Base-by-base conservation (phyloP, 768 basidiomycete genomes). In the Psilocybe azurescens region DNA sequence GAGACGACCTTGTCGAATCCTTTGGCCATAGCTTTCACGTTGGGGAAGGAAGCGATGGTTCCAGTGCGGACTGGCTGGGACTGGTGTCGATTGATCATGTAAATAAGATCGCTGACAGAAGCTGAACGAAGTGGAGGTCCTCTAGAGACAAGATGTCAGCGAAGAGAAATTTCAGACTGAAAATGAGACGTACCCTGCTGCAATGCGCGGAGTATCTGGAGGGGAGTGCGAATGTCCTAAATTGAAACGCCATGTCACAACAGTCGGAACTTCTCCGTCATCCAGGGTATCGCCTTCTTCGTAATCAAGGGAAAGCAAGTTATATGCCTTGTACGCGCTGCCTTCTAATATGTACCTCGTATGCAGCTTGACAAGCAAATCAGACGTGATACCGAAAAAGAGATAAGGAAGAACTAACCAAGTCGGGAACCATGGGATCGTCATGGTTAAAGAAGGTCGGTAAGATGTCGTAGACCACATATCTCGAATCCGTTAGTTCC, bases 301-400 rank as follows among this genome's bases (percentile, higher is more conserved):
- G 72, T 97, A 95, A 73, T 99, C 97, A 61, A 99, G 84, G 33
- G 93, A 93, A 55, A 97, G 81, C 47, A 99, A 76, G 20, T 87
- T 89, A 78, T 99, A 99, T 3, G 94, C 97, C 64, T 91, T 89
- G 78, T 99, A 99, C 6, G 94, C 95, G 65, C n/a, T n/a, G n/a
- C n/a, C 97, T 93, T 57, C 97, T 89, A 62, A 98, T 85, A 71
- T 99, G 99, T 28, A 97, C 95, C 75, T 99, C 97, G 53, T 97
- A 88, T 9, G 97, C 91, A 75, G 97, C 96, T 94, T 64, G 6
- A 47, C 60, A 36, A 44, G 30, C 47, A 51, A 65, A 63, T 48
- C 59, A 60, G 36, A 56, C 36, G 47, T 39, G 20, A 18, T 14
- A 14, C 50, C 7, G 11, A 44, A n/a, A 3, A 28, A 53, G 2